Evolutionary conservation across 2,329 filamentous ascomycete genomes (phyloP).

Genomic region (Monosporascus sp.): DNA sequence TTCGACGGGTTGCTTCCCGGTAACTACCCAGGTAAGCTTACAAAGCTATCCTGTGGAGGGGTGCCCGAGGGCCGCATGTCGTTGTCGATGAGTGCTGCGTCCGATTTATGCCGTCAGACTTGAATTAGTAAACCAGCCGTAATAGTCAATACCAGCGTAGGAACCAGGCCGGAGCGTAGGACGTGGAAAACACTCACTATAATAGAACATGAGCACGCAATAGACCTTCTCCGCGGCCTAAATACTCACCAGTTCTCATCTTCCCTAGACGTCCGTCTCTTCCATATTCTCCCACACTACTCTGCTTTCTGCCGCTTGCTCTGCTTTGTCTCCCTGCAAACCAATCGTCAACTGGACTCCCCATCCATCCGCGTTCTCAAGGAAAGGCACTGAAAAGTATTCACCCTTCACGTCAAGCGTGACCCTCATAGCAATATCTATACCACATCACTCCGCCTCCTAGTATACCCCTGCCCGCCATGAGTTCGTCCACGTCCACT

Average conservation of each 20-base stretch:
- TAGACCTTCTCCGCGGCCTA: not conserved
- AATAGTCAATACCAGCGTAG: not conserved
- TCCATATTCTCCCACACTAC: not conserved
- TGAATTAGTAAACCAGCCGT: not conserved
- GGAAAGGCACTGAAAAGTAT: not conserved
- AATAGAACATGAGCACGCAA: not conserved
- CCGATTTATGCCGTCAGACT: not conserved
- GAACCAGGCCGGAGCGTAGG: not conserved
- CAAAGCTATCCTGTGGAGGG: too few relatives aligned
- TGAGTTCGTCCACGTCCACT: constrained; percentile 17
- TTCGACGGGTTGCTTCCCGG: not conserved
- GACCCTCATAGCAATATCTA: not conserved
- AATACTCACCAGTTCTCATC: not conserved
- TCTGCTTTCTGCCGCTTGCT: not conserved
- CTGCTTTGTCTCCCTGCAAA: not conserved
- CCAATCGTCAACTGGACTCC: not conserved
- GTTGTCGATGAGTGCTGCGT: not conserved
- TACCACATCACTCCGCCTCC: constrained; percentile 2
- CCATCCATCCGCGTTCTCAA: not conserved
- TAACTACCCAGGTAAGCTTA: too few relatives aligned
- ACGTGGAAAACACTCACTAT: not conserved
- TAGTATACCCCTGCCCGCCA: constrained; percentile 5
- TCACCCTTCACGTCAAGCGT: not conserved
- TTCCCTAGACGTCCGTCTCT: not conserved
- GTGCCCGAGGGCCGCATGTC: too few relatives aligned